Evolutionary conservation across 1,139 yeast genomes (phyloP).

Genomic region (Fermentozyma sake): DNA sequence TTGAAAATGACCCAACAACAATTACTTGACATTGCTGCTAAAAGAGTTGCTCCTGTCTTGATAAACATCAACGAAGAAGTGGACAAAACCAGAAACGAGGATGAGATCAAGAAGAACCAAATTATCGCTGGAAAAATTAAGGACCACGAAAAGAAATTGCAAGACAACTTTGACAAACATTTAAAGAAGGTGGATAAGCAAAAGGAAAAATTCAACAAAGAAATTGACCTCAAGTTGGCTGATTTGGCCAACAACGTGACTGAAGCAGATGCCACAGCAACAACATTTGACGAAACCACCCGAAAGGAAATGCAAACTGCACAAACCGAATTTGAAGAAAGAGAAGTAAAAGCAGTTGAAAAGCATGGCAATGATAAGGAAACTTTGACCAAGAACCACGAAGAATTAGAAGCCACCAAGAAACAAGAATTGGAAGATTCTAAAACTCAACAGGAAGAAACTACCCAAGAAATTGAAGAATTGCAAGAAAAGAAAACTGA

Average conservation of each 20-base stretch:
- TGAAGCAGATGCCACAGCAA: conserved; percentile 30
- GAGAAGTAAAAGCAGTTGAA: conserved; percentile 46
- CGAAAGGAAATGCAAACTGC: conserved; percentile 44
- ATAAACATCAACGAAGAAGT: conserved; percentile 49
- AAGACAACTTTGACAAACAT: conserved; percentile 39
- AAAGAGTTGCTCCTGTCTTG: conserved; percentile 53
- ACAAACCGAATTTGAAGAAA: conserved; percentile 38
- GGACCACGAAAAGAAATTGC: conserved; percentile 42
- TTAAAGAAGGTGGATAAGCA: conserved; percentile 35
- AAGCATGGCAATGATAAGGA: conserved; percentile 46
- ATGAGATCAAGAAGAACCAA: conserved; percentile 41
- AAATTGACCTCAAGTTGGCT: conserved; percentile 33
- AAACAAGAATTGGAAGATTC: conserved; percentile 47
- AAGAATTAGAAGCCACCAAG: conserved; percentile 45
- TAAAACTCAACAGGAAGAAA: conserved; percentile 42
- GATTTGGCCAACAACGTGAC: conserved; percentile 27
- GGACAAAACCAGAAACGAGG: conserved; percentile 42
- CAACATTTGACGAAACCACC: conserved; percentile 35
- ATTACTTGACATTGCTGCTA: conserved; percentile 52
- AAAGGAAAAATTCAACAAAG: conserved; percentile 36
- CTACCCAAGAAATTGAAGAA: conserved; percentile 42
- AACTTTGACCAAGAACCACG: conserved; percentile 41
- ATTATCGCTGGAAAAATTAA: conserved; percentile 34
- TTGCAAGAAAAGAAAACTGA: conserved; percentile 40
- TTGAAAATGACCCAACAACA: conserved; percentile 52